Evolutionary conservation across 1,284 basidiomycete species (phyloP), one percentile per base, ranked within the genome.

Genomic region (Singerocomus inundabilis): DNA sequence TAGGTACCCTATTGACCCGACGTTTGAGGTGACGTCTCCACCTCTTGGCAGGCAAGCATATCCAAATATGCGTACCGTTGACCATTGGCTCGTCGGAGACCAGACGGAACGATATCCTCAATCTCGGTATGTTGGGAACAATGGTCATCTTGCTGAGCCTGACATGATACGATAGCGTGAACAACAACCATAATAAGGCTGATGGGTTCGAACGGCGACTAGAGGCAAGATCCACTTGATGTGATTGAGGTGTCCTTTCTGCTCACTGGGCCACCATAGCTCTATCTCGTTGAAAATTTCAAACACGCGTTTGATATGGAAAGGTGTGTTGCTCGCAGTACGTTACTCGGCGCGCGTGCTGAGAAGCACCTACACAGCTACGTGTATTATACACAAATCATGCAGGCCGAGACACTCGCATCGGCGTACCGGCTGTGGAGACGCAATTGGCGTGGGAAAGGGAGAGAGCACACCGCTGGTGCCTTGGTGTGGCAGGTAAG

Each of bases 231-330:
- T 48, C 21, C n/a, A 26, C 41, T 35, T 42, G 42, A 45, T 33
- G 44, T 48, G 26, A 44, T 38, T 38, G 28, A 5, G 44, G 33
- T 48, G 41, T 48, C 29, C 25, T 16, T 44, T 42, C 21, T 16
- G 37, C 38, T 59, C 33, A 53, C 37, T 5, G 15, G 11, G 33
- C 29, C 35, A 26, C 33, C 41, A 52, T 40, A 91, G 79, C 75
- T 91, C 21, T 95, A 94, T 68, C 78, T 95, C 39, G 76, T 92
- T 64, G 93, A 95, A 70, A 95, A 95, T 71, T 91, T 92, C 72
- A 90, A 82, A 68, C 90, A 93, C 66, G 78, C 87, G 0, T 92
- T 93, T 63, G 88, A 93, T 63, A 88, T 93, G 73, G 86, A 91
- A 63, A 88, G 84, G 84, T 82, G 58, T 18, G 57, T 31, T 39